These are phyloP conservation scores for Obba rivulosa DNA, from an alignment of 768 basidiomycete species.

Conservation along the genomic window DNA sequence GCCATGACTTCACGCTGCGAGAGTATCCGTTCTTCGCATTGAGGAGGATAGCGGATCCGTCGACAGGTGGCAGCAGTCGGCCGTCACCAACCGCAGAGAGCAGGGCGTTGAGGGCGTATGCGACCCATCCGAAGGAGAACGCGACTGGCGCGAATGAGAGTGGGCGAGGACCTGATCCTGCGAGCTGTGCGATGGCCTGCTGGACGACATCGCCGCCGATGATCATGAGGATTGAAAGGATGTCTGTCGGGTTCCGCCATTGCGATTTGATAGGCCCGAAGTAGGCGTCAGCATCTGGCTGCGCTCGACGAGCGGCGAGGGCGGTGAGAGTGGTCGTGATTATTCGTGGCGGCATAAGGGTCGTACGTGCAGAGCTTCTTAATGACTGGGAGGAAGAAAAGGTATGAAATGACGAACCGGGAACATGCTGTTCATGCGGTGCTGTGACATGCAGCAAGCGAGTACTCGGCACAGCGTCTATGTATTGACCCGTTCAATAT, in stretches of 20 bases:
- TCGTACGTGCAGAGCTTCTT: neutral
- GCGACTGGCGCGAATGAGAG: slow-evolving; percentile 22
- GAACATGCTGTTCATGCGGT: too few species aligned
- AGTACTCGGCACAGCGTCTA: too few species aligned
- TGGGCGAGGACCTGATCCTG: slow-evolving; percentile 13
- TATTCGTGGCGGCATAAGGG: neutral
- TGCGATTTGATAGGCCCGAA: slow-evolving; percentile 4
- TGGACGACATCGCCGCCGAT: slow-evolving; percentile 30
- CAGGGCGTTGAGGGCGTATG: slow-evolving; percentile 24
- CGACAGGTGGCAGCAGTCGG: slow-evolving; percentile 23
- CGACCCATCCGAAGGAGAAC: slow-evolving; percentile 31
- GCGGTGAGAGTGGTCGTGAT: neutral
- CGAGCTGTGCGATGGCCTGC: slow-evolving; percentile 25
- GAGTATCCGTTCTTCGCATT: slow-evolving; percentile 20
- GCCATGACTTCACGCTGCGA: slow-evolving; percentile 23
- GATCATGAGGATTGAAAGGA: slow-evolving; percentile 23
- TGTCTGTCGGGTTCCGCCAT: slow-evolving; percentile 24
- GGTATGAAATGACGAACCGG: too few species aligned
- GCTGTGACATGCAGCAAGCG: too few species aligned
- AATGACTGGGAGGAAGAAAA: too few species aligned
- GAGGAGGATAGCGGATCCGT: slow-evolving; percentile 17
- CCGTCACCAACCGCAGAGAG: slow-evolving; percentile 20
- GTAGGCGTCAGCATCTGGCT: neutral
- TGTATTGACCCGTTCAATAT: too few species aligned
- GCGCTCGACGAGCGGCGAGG: neutral